These are phyloP conservation scores for Epichloe baconii DNA, from an alignment of 2,329 filamentous ascomycete species.

Conservation along the genomic window DNA sequence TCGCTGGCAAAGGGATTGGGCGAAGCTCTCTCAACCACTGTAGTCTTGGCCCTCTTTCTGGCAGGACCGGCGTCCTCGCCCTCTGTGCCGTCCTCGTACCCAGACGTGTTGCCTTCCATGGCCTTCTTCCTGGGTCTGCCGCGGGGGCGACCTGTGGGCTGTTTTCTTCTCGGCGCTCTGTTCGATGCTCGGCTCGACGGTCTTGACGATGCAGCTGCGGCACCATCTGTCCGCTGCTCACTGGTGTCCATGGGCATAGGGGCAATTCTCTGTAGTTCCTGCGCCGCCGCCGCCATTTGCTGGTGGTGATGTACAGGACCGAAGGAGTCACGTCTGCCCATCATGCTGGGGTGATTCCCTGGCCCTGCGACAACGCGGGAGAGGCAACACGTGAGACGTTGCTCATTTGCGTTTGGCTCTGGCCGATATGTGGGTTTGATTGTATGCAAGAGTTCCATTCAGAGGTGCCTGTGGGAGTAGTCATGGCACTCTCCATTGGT, in stretches of 20 bases:
- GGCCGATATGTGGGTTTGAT: slow-evolving; percentile 46
- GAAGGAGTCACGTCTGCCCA: slow-evolving; percentile 16
- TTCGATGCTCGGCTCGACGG: slow-evolving; percentile 49
- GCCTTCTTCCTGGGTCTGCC: slow-evolving; percentile 43
- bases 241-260: slow-evolving; percentile 19
- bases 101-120: slow-evolving; percentile 55
- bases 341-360: slow-evolving; percentile 6
- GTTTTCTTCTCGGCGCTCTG: slow-evolving; percentile 23
- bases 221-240: slow-evolving; percentile 8
- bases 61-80: slow-evolving; percentile 38
- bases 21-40: slow-evolving; percentile 52
- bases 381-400: slow-evolving; percentile 23
- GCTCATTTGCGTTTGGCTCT: slow-evolving; percentile 11
- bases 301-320: slow-evolving; percentile 10
- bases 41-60: slow-evolving; percentile 67
- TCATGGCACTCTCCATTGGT: slow-evolving; percentile 24
- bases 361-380: slow-evolving; percentile 23
- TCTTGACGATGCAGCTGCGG: slow-evolving; percentile 29
- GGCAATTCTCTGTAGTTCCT: slow-evolving; percentile 23
- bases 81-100: slow-evolving; percentile 55
- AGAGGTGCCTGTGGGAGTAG: slow-evolving; percentile 44
- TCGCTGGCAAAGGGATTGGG: slow-evolving; percentile 59
- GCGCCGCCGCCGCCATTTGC: slow-evolving; percentile 7
- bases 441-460: slow-evolving; percentile 72
- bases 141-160: slow-evolving; percentile 40